Percentiles rank a stretch among this genome's conserved stretches.
Evolutionary conservation across 2,329 filamentous ascomycete species (phyloP).

Genomic region (Diaporthe australafricana): DNA sequence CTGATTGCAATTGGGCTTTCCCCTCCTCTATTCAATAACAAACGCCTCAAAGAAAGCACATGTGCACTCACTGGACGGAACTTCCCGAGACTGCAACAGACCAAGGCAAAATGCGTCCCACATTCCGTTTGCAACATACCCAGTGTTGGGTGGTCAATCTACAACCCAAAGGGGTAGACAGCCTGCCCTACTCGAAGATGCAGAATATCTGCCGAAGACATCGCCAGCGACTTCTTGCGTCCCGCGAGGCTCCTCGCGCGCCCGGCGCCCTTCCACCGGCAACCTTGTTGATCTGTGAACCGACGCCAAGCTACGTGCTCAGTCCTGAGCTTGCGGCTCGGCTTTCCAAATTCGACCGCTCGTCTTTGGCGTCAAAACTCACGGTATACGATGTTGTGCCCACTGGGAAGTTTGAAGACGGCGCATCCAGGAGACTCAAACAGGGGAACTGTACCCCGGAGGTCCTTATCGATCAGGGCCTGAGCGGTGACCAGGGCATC

Average conservation of each 20-base stretch:
- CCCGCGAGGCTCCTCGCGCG: background rate
- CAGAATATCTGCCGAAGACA: background rate
- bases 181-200: background rate
- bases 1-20: no score
- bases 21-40: background rate
- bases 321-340: background rate
- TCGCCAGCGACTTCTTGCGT: background rate
- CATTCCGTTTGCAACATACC: background rate
- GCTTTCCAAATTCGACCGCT: background rate
- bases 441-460: background rate
- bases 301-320: background rate
- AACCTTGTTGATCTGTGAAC: background rate
- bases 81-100: background rate
- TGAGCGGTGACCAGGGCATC: background rate
- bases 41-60: background rate
- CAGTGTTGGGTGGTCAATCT: background rate
- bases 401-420: background rate
- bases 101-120: background rate
- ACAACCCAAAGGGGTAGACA: background rate
- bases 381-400: background rate
- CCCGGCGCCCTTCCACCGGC: background rate
- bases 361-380: background rate
- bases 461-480: background rate
- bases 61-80: background rate
- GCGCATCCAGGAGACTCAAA: no score